Percentiles rank a stretch among this genome's conserved stretches.
Evolutionary conservation across 768 basidiomycete species (phyloP).

Genomic region (Pleurotus cornucopiae): DNA sequence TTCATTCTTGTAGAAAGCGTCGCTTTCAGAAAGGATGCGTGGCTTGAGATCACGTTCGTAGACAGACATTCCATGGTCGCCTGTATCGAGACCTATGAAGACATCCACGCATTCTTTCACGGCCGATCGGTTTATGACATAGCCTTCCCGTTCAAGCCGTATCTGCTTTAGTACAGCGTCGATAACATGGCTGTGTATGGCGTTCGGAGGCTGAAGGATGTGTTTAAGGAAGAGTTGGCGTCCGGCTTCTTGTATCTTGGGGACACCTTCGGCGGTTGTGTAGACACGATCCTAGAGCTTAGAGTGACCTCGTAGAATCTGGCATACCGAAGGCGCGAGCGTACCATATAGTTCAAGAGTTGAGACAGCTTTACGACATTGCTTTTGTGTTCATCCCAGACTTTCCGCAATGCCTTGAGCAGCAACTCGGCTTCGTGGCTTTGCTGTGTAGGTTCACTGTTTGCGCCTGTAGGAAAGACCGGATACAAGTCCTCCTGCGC

Average conservation of each 20-base stretch:
- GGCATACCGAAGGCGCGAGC: conserved; percentile 19
- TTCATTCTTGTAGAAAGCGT: conserved; percentile 75
- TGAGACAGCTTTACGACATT: conserved; percentile 87
- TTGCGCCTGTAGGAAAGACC: conserved; percentile 71
- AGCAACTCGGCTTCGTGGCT: conserved; percentile 83
- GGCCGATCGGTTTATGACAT: conserved; percentile 85
- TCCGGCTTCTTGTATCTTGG: conserved; percentile 79
- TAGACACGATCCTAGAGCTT: conserved; percentile 82
- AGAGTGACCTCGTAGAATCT: neutral
- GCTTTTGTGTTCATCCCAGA: conserved; percentile 92
- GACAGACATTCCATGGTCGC: conserved; percentile 48
- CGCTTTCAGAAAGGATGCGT: conserved; percentile 70
- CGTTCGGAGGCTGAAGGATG: conserved; percentile 57
- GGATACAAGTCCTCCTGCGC: conserved; percentile 76
- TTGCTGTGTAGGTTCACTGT: conserved; percentile 65
- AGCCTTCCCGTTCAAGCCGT: conserved; percentile 87
- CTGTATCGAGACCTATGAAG: conserved; percentile 61
- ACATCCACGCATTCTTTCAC: conserved; percentile 88
- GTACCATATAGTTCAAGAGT: conserved; percentile 94
- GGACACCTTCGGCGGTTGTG: conserved; percentile 68
- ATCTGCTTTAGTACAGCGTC: conserved; percentile 83
- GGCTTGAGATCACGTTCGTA: conserved; percentile 88
- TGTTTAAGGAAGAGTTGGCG: conserved; percentile 77
- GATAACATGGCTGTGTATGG: conserved; percentile 82
- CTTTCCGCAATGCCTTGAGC: conserved; percentile 73